phyloP scores from a whole-genome alignment of 2,329 filamentous ascomycete genomes.

The Cordyceps javanica region DNA sequence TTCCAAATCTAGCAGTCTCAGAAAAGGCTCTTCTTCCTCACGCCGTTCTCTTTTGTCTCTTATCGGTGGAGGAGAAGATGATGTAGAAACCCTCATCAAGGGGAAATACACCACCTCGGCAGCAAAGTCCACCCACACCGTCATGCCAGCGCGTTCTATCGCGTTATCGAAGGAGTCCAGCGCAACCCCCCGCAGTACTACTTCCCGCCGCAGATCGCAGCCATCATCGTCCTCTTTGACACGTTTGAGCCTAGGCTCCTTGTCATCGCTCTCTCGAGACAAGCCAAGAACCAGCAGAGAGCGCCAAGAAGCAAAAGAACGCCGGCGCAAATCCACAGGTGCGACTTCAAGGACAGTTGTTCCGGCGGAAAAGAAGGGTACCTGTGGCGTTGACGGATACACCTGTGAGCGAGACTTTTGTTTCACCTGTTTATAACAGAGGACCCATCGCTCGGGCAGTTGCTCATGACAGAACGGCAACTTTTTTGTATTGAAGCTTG shows the following conservation, averaged over 20 bases:
- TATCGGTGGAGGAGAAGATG: constrained; percentile 4
- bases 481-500: not conserved
- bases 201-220: not conserved
- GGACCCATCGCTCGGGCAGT: not conserved
- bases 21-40: not conserved
- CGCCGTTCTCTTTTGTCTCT: constrained; percentile 12
- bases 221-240: not conserved
- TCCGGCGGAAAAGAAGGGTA: constrained; percentile 33
- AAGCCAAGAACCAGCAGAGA: not conserved
- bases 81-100: not conserved
- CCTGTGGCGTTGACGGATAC: constrained; percentile 51
- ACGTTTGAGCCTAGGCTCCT: constrained; percentile 2
- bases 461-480: not conserved
- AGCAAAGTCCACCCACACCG: not conserved
- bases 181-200: not conserved
- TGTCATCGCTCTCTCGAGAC: constrained; percentile 5
- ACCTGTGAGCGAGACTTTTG: constrained; percentile 53
- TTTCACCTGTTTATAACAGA: constrained; percentile 44
- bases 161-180: not conserved
- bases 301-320: constrained; percentile 8
- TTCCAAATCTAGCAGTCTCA: not conserved
- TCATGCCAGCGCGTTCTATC: not conserved
- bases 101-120: not conserved
- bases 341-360: not conserved
- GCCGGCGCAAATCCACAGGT: not conserved